Evolutionary conservation across 768 basidiomycete species (phyloP), one percentile per base, ranked within the genome.

Genomic region (Leccinum broughii): DNA sequence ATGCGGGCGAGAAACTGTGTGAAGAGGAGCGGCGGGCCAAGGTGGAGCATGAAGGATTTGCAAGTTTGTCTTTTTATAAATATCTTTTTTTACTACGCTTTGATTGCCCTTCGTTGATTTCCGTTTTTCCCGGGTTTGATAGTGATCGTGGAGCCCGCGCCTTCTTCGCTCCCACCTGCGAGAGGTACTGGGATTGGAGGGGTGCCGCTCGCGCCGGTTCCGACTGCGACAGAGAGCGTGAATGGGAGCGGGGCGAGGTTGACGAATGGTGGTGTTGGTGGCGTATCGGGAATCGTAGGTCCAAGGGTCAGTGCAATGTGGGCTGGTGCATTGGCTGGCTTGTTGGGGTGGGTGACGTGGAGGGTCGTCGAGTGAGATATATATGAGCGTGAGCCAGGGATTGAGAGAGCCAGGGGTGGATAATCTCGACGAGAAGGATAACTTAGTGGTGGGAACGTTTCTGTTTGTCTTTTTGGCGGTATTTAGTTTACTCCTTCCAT

Each of bases 71-170:
- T 24, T 2, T 2, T 20, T 20, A 11, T 44, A 44, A 34, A 11
- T 34, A 5, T 44, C 41, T 8, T 41, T 8, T 10, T 10, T n/a
- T 41, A 37, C 1, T 30, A 11, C 32, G 24, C 6, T 1, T 4
- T 17, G 3, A 11, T 28, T 5, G 0, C 10, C 11, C 1, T 41
- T 44, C 44, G 3, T 17, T 58, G 20, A 32, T 20, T 30, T 30
- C 4, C 11, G 20, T 46, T 59, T 20, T 44, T 4, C 54, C 35
- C 57, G 22, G 35, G 35, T 22, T 58, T 51, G 54, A 51, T 64
- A 80, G 83, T 75, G 52, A 73, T 76, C 0, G 76, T 74, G 14
- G 72, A 82, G 37, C 59, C 72, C 3, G 80, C 83, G 3, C 82
- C 81, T 5, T 73, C 76, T 7, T 70, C 68, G 10, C 61, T 73